Percentiles rank a stretch among this genome's conserved stretches.
These are phyloP conservation scores for Psilocybe cyanescens DNA, from an alignment of 768 basidiomycete species.

Conservation along the genomic window DNA sequence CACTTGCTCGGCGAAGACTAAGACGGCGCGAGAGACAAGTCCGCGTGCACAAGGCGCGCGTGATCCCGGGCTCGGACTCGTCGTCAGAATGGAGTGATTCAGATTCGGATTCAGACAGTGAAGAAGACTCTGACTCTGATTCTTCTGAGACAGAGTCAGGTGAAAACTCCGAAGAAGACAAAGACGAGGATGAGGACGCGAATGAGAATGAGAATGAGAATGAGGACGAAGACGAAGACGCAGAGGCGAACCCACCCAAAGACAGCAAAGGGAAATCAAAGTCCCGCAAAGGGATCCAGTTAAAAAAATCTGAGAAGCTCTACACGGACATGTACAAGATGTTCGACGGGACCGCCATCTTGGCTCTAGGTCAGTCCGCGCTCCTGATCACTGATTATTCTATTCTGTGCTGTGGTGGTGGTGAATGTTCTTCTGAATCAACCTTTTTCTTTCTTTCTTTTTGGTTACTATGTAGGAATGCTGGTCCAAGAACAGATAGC, in stretches of 20 bases:
- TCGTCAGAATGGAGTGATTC: background rate
- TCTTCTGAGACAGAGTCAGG: background rate
- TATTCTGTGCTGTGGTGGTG: background rate
- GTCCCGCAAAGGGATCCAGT: background rate
- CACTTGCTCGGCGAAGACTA: slow-evolving; percentile 19
- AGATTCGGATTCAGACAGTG: background rate
- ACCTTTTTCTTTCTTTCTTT: background rate
- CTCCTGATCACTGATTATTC: background rate
- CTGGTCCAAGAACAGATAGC: slow-evolving; percentile 69
- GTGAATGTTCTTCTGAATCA: background rate
- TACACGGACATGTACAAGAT: slow-evolving; percentile 74
- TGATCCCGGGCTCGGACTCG: background rate
- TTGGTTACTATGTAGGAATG: slow-evolving; percentile 48
- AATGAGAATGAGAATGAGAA: slow-evolving; percentile 18
- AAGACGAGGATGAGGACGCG: slow-evolving; percentile 8
- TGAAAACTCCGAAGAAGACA: background rate
- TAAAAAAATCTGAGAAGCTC: slow-evolving; percentile 21
- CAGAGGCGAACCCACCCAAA: background rate
- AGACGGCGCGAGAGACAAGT: background rate
- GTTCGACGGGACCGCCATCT: slow-evolving; percentile 72
- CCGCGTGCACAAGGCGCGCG: slow-evolving; percentile 12
- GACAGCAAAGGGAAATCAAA: slow-evolving; percentile 24
- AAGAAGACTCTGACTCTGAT: background rate
- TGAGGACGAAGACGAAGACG: slow-evolving; percentile 10
- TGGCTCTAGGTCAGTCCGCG: slow-evolving; percentile 62